Percentiles rank a stretch among this genome's conserved stretches.
phyloP scores from a whole-genome alignment of 2,329 filamentous ascomycete species.

The Penicillium nordicum region DNA sequence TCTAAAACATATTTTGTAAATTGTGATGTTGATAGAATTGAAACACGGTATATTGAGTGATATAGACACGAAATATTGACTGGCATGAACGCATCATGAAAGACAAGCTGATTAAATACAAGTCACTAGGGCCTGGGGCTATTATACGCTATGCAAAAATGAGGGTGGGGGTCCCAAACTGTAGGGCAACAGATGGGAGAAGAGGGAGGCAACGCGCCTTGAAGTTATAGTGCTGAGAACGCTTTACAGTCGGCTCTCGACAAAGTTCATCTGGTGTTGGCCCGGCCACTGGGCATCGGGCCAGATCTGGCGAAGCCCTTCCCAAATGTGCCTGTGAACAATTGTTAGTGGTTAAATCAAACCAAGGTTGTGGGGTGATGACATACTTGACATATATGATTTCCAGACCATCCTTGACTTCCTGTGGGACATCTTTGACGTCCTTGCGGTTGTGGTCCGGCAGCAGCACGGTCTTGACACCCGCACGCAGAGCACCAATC shows the following conservation, averaged over 20 bases:
- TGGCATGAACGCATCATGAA: slow-evolving; percentile 4
- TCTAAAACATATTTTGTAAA: not conserved
- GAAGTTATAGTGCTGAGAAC: not conserved
- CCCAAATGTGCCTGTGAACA: slow-evolving; percentile 75
- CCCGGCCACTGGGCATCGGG: slow-evolving; percentile 82
- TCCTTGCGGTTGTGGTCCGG: slow-evolving; percentile 90
- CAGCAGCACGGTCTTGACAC: slow-evolving; percentile 88
- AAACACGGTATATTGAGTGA: slow-evolving; percentile 2
- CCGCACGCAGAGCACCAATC: slow-evolving; percentile 87
- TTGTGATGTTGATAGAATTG: not conserved
- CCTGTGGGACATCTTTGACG: slow-evolving; percentile 80
- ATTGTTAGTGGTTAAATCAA: slow-evolving; percentile 14
- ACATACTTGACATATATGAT: slow-evolving; percentile 84
- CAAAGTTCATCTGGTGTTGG: slow-evolving; percentile 63
- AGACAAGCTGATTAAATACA: slow-evolving; percentile 11
- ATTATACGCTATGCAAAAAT: slow-evolving; percentile 20
- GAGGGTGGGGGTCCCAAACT: slow-evolving; percentile 9
- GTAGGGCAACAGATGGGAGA: not conserved
- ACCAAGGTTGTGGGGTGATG: not conserved
- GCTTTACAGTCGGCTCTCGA: slow-evolving; percentile 76
- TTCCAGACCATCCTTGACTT: slow-evolving; percentile 81
- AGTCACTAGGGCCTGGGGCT: not conserved
- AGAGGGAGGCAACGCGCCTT: not conserved
- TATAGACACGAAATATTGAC: slow-evolving; percentile 8
- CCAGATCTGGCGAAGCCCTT: slow-evolving; percentile 88